Conservation (phyloP, 2,329 filamentous ascomycete species). For the Fusarium anthophilum region DNA sequence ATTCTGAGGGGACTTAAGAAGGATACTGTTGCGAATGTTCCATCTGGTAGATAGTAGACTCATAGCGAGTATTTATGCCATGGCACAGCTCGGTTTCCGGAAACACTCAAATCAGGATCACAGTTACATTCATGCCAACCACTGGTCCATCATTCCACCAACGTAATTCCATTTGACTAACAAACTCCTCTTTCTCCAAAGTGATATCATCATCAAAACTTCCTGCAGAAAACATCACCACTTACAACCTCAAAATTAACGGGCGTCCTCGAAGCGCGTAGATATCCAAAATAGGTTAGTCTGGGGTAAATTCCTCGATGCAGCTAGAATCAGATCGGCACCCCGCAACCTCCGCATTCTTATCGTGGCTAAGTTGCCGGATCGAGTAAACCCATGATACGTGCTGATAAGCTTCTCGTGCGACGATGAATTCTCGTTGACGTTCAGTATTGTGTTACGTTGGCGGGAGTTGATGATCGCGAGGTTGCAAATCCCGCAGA, state of each 20-base stretch:
- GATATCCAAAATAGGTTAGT: conserved; percentile 29
- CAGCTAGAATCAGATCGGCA: conserved; percentile 2
- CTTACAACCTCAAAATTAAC: neutral
- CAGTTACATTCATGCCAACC: neutral
- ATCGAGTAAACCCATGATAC: conserved; percentile 14
- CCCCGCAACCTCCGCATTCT: conserved; percentile 9
- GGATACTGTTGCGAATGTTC: neutral
- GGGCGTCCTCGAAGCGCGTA: conserved; percentile 29
- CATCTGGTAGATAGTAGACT: accelerated
- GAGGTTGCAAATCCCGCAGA: neutral
- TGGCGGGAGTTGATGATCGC: neutral
- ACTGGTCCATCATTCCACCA: no score
- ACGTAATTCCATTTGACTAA: neutral
- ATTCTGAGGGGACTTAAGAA: conserved; percentile 23
- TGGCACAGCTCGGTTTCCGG: accelerated
- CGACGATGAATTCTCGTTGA: neutral
- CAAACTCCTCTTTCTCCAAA: neutral
- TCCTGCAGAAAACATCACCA: neutral
- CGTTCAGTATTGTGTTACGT: neutral
- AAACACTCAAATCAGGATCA: neutral
- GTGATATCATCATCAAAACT: accelerated
- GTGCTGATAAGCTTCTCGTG: conserved; percentile 4
- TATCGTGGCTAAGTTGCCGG: conserved; percentile 42
- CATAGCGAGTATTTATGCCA: conserved; percentile 4
- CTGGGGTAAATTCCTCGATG: neutral